Percentiles rank a stretch among this genome's conserved stretches.
These are phyloP conservation scores for Verticillium nubilum DNA, from an alignment of 2,329 filamentous ascomycete genomes.

Conservation along the genomic window DNA sequence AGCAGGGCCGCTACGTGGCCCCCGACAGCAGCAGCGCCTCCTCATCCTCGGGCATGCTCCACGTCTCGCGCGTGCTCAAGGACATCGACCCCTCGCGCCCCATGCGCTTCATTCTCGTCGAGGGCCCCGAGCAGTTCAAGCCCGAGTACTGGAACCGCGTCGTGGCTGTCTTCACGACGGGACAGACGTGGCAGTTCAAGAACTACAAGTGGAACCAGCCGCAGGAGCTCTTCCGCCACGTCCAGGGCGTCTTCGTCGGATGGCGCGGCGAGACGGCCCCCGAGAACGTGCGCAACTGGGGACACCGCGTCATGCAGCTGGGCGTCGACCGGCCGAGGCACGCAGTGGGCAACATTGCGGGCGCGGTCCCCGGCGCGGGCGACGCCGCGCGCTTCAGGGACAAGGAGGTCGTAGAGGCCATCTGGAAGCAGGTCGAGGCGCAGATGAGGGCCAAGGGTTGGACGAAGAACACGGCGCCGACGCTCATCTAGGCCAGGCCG, in stretches of 20 bases:
- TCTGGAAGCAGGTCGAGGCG: conserved; percentile 85
- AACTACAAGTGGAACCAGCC: conserved; percentile 94
- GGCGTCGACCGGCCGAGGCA: conserved; percentile 80
- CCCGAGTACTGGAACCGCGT: conserved; percentile 96
- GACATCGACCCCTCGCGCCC: conserved; percentile 64
- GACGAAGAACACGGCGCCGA: conserved; percentile 64
- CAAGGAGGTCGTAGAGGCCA: conserved; percentile 83
- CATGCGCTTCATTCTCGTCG: conserved; percentile 91
- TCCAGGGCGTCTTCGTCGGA: conserved; percentile 81
- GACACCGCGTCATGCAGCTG: conserved; percentile 72
- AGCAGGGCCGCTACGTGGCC: conserved; percentile 74
- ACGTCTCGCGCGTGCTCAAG: conserved; percentile 74
- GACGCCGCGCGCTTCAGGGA: conserved; percentile 71
- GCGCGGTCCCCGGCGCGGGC: conserved; percentile 20
- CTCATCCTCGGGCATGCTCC: conserved; percentile 71
- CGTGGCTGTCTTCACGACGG: conserved; percentile 94
- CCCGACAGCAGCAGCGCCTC: conserved; percentile 64
- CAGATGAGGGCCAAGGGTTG: conserved; percentile 85
- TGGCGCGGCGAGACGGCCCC: conserved; percentile 83
- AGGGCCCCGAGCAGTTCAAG: conserved; percentile 90
- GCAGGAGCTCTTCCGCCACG: conserved; percentile 82
- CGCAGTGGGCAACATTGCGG: conserved; percentile 20
- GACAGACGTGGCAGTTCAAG: conserved; percentile 98
- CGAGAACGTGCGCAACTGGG: conserved; percentile 75
- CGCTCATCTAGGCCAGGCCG: conserved; percentile 11